Evolutionary conservation across 2,329 filamentous ascomycete species (phyloP), one percentile per base, ranked within the genome.

Genomic region (Harringtonia lauricola): DNA sequence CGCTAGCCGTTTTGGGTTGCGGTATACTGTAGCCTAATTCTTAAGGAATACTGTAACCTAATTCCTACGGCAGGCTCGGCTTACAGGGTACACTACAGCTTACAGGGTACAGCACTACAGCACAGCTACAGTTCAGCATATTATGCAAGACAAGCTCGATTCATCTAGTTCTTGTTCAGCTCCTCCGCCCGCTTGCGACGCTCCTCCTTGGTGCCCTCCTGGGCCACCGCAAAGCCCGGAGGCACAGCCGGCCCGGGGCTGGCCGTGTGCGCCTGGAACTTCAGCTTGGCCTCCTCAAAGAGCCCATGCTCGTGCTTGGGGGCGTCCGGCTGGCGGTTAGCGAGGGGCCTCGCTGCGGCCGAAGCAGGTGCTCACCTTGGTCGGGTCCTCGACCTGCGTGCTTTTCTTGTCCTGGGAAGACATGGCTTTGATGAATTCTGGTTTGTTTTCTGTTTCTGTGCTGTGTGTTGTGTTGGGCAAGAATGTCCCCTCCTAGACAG

Each of bases 131-230:
- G 15, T 19, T n/a, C n/a, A n/a, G n/a, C n/a, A n/a, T n/a, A n/a
- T n/a, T n/a, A n/a, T n/a, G n/a, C n/a, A n/a, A n/a, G n/a, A n/a
- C n/a, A n/a, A n/a, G n/a, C n/a, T n/a, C n/a, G n/a, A n/a, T n/a
- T n/a, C n/a, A n/a, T n/a, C n/a, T 50, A 46, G 18, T 46, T 36
- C 41, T 82, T 77, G 67, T 86, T 86, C 60, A 86, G 54, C 55
- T 75, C 76, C 58, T 78, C 66, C 48, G 77, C 79, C 59, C 76
- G 79, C 13, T 72, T 77, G 55, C 71, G 66, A 43, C 81, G 73
- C 55, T 86, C 82, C 58, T 83, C 81, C 62, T 81, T 83, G 46
- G 72, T 76, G 15, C 76, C 78, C 63, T 81, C 75, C 58, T 72
- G 58, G 41, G 71, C 57, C 29, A 62, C 61, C 15, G 69, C 68